phyloP scores from a whole-genome alignment of 1,284 basidiomycete species.

The Tilletia indica region DNA sequence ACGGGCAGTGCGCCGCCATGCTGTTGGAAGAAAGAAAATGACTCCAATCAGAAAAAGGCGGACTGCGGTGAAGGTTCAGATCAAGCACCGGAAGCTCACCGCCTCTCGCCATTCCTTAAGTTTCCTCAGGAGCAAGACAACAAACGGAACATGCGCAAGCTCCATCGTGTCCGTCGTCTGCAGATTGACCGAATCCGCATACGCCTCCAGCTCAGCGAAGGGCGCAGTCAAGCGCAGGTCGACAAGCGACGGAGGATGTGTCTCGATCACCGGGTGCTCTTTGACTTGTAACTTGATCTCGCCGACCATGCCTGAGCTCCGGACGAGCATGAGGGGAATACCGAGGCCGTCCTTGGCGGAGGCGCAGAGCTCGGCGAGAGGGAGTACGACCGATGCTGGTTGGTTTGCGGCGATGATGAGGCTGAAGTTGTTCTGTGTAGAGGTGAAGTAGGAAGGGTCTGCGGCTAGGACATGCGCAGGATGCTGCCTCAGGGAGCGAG shows the following conservation, averaged over 20 bases:
- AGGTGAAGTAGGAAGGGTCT: slow-evolving; percentile 61
- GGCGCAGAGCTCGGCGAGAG: slow-evolving; percentile 34
- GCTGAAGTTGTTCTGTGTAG: slow-evolving; percentile 62
- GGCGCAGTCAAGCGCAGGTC: slow-evolving; percentile 79
- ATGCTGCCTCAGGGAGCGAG: slow-evolving; percentile 58
- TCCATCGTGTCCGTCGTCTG: slow-evolving; percentile 39
- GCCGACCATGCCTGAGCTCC: slow-evolving; percentile 46
- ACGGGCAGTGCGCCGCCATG: slow-evolving; percentile 68
- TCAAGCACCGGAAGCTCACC: slow-evolving; percentile 58
- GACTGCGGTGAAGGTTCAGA: too few relatives aligned
- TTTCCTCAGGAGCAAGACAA: slow-evolving; percentile 64
- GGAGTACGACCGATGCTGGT: slow-evolving; percentile 33
- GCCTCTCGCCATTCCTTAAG: slow-evolving; percentile 75
- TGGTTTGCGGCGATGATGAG: slow-evolving; percentile 73
- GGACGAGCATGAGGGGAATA: slow-evolving; percentile 41
- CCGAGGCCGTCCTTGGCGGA: slow-evolving; percentile 29
- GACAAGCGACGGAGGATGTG: slow-evolving; percentile 73
- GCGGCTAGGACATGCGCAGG: slow-evolving; percentile 65
- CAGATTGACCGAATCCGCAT: slow-evolving; percentile 35
- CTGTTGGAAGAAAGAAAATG: slow-evolving; percentile 55
- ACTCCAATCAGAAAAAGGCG: not conserved
- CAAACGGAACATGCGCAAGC: slow-evolving; percentile 47
- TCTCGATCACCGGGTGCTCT: slow-evolving; percentile 73
- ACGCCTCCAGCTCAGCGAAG: slow-evolving; percentile 65
- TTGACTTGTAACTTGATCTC: slow-evolving; percentile 42